These are phyloP conservation scores for Paraurostyla sp. DNA, from an alignment of 73 alveolate genomes.

Conservation along the genomic window DNA sequence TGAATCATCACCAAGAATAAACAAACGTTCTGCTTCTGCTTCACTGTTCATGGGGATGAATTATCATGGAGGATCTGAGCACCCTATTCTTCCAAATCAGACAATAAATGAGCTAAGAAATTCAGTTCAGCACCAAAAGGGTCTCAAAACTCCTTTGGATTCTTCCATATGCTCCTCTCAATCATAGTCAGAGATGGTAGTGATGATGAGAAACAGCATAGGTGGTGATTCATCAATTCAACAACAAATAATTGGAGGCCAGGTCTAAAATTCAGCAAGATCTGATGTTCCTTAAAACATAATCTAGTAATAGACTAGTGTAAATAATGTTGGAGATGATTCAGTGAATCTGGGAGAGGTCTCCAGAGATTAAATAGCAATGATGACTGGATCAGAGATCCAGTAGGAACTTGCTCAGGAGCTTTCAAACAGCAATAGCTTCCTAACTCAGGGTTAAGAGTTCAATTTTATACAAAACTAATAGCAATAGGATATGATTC, in stretches of 20 bases:
- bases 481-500: not conserved
- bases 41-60: not conserved
- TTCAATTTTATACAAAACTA: conserved; percentile 11
- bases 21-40: conserved; percentile 12
- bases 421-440: too few relatives aligned
- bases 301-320: not conserved
- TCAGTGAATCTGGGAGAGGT: conserved; percentile 33
- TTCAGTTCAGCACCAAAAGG: conserved; percentile 2
- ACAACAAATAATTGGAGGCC: too few relatives aligned
- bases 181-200: not conserved
- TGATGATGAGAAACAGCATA: not conserved
- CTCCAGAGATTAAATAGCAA: conserved; percentile 17
- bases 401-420: conserved; percentile 10
- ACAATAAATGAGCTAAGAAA: conserved; percentile 5
- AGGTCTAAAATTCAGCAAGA: conserved; percentile 36
- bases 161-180: conserved; percentile 4
- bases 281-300: not conserved
- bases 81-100: not conserved
- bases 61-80: not conserved
- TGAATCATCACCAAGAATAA: conserved; percentile 25
- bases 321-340: not conserved
- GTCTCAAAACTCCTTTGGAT: conserved; percentile 10
- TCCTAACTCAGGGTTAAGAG: conserved; percentile 20
- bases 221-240: too few relatives aligned
- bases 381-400: conserved; percentile 3